Conservation (phyloP, 768 basidiomycete species). For the Suillus decipiens region DNA sequence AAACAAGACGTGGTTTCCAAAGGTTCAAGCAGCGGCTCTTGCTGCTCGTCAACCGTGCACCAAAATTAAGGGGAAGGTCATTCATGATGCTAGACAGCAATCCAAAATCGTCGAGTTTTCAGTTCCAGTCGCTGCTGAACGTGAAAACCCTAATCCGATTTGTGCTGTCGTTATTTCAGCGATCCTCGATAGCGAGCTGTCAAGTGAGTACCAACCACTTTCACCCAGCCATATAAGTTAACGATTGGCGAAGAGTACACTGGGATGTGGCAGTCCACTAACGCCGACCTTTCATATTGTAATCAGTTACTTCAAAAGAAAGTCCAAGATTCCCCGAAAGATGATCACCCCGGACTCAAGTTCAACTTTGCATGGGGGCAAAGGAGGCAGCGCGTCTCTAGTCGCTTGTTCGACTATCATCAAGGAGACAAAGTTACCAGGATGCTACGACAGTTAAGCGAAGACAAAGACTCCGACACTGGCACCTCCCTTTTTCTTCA, state of each 20-base stretch:
- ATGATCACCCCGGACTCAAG: not conserved
- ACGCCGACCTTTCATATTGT: not conserved
- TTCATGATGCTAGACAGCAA: not conserved
- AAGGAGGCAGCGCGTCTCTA: not conserved
- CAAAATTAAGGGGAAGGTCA: not conserved
- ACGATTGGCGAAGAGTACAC: not conserved
- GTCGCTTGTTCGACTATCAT: not conserved
- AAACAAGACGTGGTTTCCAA: not conserved
- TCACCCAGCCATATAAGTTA: no score
- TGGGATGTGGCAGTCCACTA: no score
- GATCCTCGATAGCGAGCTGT: no score
- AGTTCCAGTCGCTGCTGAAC: not conserved
- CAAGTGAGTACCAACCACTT: no score
- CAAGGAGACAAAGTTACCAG: not conserved
- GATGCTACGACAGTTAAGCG: not conserved
- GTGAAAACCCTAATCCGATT: not conserved
- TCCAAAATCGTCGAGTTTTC: not conserved
- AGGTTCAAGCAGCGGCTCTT: not conserved
- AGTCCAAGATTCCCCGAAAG: no score
- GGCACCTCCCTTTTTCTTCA: not conserved
- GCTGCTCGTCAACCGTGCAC: not conserved
- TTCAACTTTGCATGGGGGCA: not conserved
- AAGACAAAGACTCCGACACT: not conserved
- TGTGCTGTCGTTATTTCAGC: no score
- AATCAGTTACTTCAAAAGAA: not conserved